Base-by-base conservation (phyloP, 768 basidiomycete genomes). In the Suillus bovinus region DNA sequence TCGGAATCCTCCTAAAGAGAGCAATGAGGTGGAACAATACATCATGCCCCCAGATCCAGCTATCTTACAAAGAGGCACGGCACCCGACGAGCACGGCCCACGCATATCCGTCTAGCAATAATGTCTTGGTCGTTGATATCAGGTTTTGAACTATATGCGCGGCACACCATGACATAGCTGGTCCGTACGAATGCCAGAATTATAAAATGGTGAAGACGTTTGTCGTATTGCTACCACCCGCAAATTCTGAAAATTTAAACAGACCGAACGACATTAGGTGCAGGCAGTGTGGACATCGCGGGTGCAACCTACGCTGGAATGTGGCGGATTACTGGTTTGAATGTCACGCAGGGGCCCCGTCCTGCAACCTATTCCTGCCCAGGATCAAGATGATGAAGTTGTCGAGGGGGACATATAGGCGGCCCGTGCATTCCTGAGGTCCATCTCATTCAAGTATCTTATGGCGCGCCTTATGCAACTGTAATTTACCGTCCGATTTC, bases 21-120 rank as follows among this genome's bases (percentile, higher is more conserved):
- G 79, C 68, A 74, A 76, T 60, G 66, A 77, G 59, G 71, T 75
- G 58, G 80, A 83, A 66, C 80, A 75, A 53, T 75, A 85, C 60
- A 77, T 87, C 57, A 84, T 87, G 22, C 86, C 86, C 22, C 86
- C 86, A 1, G 87, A 89, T 71, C 86, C 87, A n/a, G 87, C 86
- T 44, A 78, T 88, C 34, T 70, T 87, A n/a, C 74, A 83, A 49
- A 84, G 84, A 22, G 76, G 79, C 52, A 70, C 76, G 24, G 66
- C 71, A 60, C 80, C 83, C 3, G 83, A 84, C 14, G 75, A 80
- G 61, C 58, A 64, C 34, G 50, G 70, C 46, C 63, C 69, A 52
- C 56, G 61, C 36, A 68, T 39, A 39, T 13, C 17, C 17, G 17
- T 39, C 66, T 27, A 59, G 63, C 31, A 53, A 52, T 36, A 56